Evolutionary conservation across 2,329 filamentous ascomycete species (phyloP), one percentile per base, ranked within the genome.

Genomic region (Alternaria sp.): DNA sequence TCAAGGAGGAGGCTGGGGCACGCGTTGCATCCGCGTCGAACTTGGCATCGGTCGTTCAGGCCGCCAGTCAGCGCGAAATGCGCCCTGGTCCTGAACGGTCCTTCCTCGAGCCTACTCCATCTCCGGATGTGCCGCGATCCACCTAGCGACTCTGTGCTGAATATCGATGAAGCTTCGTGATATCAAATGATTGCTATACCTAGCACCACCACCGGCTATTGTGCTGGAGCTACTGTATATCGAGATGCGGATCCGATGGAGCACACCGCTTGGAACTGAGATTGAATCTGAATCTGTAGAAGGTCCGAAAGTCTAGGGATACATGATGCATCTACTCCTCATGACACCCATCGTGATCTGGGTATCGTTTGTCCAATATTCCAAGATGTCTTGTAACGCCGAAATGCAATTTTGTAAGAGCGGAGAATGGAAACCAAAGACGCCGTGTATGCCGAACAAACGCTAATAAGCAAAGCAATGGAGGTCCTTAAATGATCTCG

Each of bases 401-500:
- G 17, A 44, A 28, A 65, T 56, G 23, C 51, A 52, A 17, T 56
- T 61, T 60, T 59, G 40, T n/a, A 47, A 60, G 54, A 67, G 60
- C 36, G 60, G 59, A 60, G 60, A 52, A 52, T 45, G 26, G 23
- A 59, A 30, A 63, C n/a, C 43, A 19, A 23, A 13, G 25, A 44
- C 28, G 19, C 28, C 32, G 26, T 19, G 15, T 19, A 32, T 59
- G 25, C 30, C 26, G 9, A 45, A 4, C 54, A 63, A 36, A 44
- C 13, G 23, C 26, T n/a, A 19, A 32, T 11, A 56, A 55, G 43
- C 12, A 40, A 32, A 62, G 15, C 25, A 28, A 46, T 10, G 10
- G 54, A 47, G 12, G 56, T 17, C 15, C 49, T 70, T 64, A 78
- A 49, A 79, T 77, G 44, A 79, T 64, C 40, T 99, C 95, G 3